Evolutionary conservation across 495 filamentous ascomycete species (phyloP), one percentile per base, ranked within the genome.

Genomic region (Aspergillus bridgeri): DNA sequence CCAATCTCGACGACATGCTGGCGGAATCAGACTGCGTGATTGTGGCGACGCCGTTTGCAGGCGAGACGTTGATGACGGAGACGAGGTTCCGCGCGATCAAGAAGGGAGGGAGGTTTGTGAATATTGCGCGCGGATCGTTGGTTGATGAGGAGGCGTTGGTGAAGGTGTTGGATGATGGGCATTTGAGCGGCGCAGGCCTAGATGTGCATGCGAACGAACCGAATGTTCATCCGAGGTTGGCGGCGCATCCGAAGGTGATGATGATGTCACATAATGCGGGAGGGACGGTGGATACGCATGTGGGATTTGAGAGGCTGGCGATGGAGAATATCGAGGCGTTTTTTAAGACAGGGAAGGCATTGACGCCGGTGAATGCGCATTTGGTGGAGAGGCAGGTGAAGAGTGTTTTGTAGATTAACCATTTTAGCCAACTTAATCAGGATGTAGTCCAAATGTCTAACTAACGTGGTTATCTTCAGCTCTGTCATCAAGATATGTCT

Each of bases 281-380:
- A 9, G 86, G 84, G 4, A 86, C 84, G 19, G 69, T 91, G 33
- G 87, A 91, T 70, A 86, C 85, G 52, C 85, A 88, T 61, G 73
- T 82, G 48, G 86, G 86, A 6, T 91, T 91, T 65, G 89, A 92
- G 75, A 77, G 81, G 64, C 60, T 90, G 65, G 83, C 81, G 23
- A 89, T 91, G 85, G 75, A 84, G 69, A 91, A 91, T 71, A 82
- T 91, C 27, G 69, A 86, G 62, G 78, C 75, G 1, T 86, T 86
- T 53, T 65, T 88, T 7, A 60, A 69, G 29, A 81, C 76, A 3
- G 69, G 74, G 47, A 71, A 79, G 61, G 76, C 86, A 4, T 60
- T 89, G 44, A 89, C 86, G 33, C 81, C 86, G 9, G 86, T 89
- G 17, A 90, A 91, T 66, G 51, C 78, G 62, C 78, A 86, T 56